Percentiles rank a stretch among this genome's conserved stretches.
Evolutionary conservation across 169 alveolate species (phyloP).

Genomic region (Babesia ovis): DNA sequence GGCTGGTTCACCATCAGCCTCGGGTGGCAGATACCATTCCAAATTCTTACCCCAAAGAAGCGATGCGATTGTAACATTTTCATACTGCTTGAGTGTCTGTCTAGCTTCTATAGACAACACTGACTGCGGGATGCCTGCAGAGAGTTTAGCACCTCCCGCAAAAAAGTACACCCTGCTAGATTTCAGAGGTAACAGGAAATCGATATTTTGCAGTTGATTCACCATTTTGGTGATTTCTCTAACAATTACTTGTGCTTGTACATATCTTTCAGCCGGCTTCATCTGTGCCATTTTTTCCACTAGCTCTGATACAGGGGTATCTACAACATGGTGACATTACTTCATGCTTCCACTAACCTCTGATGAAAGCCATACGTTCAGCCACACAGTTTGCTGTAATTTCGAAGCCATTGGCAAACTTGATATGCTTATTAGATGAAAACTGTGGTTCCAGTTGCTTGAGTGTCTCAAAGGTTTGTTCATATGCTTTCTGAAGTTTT

Average conservation of each 20-base stretch:
- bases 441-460: conserved; percentile 1
- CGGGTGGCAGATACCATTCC: conserved; percentile 73
- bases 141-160: conserved; percentile 53
- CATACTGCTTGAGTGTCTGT: conserved; percentile 20
- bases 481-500: neutral
- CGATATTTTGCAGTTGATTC: conserved; percentile 33
- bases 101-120: conserved; percentile 15
- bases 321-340: neutral
- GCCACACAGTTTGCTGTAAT: conserved; percentile 26
- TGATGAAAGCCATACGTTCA: conserved; percentile 50
- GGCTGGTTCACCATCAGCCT: conserved; percentile 45
- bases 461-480: conserved; percentile 9
- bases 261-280: conserved; percentile 28
- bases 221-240: conserved; percentile 56
- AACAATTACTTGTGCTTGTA: conserved; percentile 57
- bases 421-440: conserved; percentile 20
- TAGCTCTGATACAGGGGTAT: conserved; percentile 48
- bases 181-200: conserved; percentile 64
- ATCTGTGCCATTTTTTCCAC: conserved; percentile 54
- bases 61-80: conserved; percentile 52
- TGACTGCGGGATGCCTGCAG: conserved; percentile 62
- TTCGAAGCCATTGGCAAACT: conserved; percentile 36
- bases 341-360: conserved; percentile 3
- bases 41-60: conserved; percentile 63
- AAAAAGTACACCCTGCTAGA: conserved; percentile 62